Conservation (phyloP, 805 yeast species). For the Zygoascus ofunaensis region DNA sequence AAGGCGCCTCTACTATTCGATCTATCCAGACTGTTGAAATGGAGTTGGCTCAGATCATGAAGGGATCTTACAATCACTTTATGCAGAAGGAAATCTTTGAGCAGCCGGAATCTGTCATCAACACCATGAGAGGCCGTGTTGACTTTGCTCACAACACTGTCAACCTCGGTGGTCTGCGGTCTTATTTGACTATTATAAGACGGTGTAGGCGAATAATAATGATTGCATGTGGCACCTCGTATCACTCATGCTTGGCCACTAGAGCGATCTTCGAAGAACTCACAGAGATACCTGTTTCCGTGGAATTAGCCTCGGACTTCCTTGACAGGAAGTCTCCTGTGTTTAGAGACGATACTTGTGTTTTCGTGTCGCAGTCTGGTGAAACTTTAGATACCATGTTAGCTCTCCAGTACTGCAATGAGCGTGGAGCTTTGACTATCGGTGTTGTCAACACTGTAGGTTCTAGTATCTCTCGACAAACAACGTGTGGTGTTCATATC, state of each 20-base stretch:
- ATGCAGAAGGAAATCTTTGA: constrained; percentile 99
- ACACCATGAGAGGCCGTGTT: constrained; percentile 98
- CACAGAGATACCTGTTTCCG: constrained; percentile 88
- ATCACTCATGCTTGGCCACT: constrained; percentile 96
- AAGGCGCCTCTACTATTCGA: constrained; percentile 80
- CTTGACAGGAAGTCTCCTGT: constrained; percentile 94
- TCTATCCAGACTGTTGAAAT: constrained; percentile 93
- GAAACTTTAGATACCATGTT: constrained; percentile 97
- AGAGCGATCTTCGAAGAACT: constrained; percentile 94
- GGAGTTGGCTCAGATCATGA: constrained; percentile 97
- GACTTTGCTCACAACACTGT: constrained; percentile 75
- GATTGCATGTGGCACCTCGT: constrained; percentile 99
- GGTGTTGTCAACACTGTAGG: constrained; percentile 98
- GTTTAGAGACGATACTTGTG: constrained; percentile 94
- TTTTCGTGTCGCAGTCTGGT: constrained; percentile 97
- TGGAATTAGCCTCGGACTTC: constrained; percentile 90
- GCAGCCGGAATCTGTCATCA: constrained; percentile 96
- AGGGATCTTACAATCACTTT: constrained; percentile 90
- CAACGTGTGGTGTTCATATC: constrained; percentile 98
- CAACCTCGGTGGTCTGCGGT: constrained; percentile 81
- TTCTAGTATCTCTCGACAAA: constrained; percentile 89
- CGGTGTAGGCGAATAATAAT: constrained; percentile 91
- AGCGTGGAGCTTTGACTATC: constrained; percentile 93
- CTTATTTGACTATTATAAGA: constrained; percentile 78
- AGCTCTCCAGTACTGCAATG: constrained; percentile 90